A percentile compares a stretch with the other conserved stretches of the same genome.
Evolutionary conservation across 805 yeast genomes (phyloP).

Genomic region (Lipomyces oligophaga): DNA sequence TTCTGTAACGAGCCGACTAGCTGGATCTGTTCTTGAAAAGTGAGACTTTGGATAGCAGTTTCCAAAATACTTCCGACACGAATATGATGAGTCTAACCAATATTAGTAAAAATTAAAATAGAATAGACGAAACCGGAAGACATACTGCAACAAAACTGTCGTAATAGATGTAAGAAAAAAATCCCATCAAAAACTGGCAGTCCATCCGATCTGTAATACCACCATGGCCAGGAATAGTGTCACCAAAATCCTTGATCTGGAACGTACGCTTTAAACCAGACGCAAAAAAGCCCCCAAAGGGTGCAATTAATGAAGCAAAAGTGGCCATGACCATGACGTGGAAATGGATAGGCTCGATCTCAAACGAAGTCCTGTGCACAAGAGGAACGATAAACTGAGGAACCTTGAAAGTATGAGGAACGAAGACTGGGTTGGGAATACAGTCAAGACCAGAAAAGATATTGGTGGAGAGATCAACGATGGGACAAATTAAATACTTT

Average conservation of each 20-base stretch:
- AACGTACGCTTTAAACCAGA: slow-evolving; percentile 96
- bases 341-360: slow-evolving; percentile 74
- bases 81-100: slow-evolving; percentile 34
- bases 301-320: slow-evolving; percentile 95
- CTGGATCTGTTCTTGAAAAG: slow-evolving; percentile 59
- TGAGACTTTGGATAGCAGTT: slow-evolving; percentile 65
- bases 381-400: slow-evolving; percentile 62
- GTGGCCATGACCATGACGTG: slow-evolving; percentile 84
- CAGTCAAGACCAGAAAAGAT: slow-evolving; percentile 61
- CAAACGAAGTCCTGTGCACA: slow-evolving; percentile 34
- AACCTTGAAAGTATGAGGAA: slow-evolving; percentile 70
- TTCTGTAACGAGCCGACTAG: slow-evolving; percentile 57
- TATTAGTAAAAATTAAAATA: background rate
- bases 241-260: slow-evolving; percentile 95
- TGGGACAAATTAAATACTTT: slow-evolving; percentile 85
- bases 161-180: slow-evolving; percentile 85
- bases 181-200: slow-evolving; percentile 97
- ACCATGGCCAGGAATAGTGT: slow-evolving; percentile 98
- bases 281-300: slow-evolving; percentile 98
- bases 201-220: slow-evolving; percentile 97
- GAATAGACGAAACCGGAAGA: background rate
- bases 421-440: slow-evolving; percentile 83
- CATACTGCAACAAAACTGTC: slow-evolving; percentile 77
- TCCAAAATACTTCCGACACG: slow-evolving; percentile 75
- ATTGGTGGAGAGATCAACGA: slow-evolving; percentile 35